Evolutionary conservation across 257 asterid species (phyloP).

Genomic region (Catharanthus roseus): DNA sequence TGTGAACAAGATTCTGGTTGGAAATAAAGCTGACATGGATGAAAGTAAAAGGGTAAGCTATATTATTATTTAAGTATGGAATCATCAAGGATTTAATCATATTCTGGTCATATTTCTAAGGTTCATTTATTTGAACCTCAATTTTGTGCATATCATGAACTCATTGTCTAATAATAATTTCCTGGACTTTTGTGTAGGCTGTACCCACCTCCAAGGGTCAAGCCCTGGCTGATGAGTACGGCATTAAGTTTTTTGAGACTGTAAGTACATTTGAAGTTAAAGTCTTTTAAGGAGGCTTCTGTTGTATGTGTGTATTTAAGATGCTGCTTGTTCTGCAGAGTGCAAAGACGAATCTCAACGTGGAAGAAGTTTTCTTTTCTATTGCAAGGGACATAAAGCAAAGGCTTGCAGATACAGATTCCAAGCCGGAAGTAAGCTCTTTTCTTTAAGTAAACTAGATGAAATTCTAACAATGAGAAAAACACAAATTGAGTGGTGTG

Average conservation of each 20-base stretch:
- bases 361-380: slow-evolving; percentile 45
- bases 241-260: slow-evolving; percentile 42
- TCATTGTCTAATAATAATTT: neutral
- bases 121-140: neutral
- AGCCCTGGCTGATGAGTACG: slow-evolving; percentile 47
- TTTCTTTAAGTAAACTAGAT: neutral
- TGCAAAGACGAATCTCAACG: slow-evolving; percentile 43
- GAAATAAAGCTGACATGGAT: slow-evolving; percentile 50
- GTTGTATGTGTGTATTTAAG: neutral
- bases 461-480: neutral
- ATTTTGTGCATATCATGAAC: neutral
- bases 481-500: neutral
- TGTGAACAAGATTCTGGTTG: slow-evolving; percentile 43
- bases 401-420: slow-evolving; percentile 40
- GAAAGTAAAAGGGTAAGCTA: slow-evolving; percentile 41
- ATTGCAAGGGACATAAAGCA: slow-evolving; percentile 42
- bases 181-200: slow-evolving; percentile 23
- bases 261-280: slow-evolving; percentile 23
- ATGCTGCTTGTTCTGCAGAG: slow-evolving; percentile 26
- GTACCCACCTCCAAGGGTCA: slow-evolving; percentile 41
- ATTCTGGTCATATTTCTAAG: neutral
- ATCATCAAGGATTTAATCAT: neutral
- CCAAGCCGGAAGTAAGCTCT: slow-evolving; percentile 29
- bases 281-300: neutral
- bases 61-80: neutral